Conservation (phyloP, 371 early-diverging fungal species). For the Smittium mucronatum region DNA sequence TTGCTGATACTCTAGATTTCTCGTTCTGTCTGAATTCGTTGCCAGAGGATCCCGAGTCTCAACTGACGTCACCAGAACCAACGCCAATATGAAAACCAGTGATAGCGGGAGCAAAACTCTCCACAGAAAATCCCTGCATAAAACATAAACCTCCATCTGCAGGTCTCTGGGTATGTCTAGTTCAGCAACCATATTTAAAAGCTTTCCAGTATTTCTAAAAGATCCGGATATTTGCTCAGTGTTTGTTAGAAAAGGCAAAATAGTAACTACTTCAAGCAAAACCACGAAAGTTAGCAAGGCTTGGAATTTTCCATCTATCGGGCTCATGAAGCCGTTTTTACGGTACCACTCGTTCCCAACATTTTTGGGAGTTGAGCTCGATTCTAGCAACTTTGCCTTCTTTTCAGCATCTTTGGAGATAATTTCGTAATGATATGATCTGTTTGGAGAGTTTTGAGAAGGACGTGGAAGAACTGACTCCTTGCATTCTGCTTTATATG, state of each 20-base stretch:
- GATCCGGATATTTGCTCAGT: constrained; percentile 14
- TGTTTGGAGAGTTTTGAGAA: background rate
- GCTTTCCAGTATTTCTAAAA: constrained; percentile 9
- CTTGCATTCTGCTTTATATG: too few relatives aligned
- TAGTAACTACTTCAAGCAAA: constrained; percentile 33
- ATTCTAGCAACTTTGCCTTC: background rate
- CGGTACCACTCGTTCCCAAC: constrained; percentile 45
- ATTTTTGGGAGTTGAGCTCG: constrained; percentile 12
- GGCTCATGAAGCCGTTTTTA: constrained; percentile 42
- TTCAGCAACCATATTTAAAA: background rate
- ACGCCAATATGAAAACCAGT: constrained; percentile 26
- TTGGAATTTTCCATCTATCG: constrained; percentile 41
- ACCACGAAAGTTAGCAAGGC: constrained; percentile 38
- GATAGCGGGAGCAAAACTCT: constrained; percentile 25
- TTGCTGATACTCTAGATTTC: constrained; percentile 50
- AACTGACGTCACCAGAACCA: constrained; percentile 34
- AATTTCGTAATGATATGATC: background rate
- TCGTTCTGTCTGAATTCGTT: constrained; percentile 14
- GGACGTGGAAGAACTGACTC: too few relatives aligned
- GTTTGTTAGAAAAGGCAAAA: constrained; percentile 32
- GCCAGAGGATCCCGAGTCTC: constrained; percentile 44
- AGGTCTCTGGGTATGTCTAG: background rate
- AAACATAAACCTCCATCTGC: background rate
- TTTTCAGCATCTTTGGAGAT: background rate
- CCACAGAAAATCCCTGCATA: constrained; percentile 7